These are phyloP conservation scores for Termitomyces sp. DNA, from an alignment of 768 basidiomycete genomes.

Conservation along the genomic window DNA sequence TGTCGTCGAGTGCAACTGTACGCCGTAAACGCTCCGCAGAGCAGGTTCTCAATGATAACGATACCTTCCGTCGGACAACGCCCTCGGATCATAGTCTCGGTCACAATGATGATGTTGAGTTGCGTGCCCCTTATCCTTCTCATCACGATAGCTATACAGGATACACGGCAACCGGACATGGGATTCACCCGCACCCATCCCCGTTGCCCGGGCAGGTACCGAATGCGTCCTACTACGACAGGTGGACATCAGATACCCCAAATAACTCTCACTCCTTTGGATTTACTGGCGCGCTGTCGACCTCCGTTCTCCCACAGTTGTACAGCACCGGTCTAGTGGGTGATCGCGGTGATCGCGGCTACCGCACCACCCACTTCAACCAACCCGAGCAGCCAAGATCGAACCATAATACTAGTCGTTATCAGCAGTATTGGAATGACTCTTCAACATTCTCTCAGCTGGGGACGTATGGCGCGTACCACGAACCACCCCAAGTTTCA, in stretches of 20 bases:
- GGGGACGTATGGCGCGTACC: conserved; percentile 31
- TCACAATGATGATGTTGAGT: conserved; percentile 14
- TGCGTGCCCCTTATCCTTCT: conserved; percentile 14
- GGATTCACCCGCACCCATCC: conserved; percentile 2
- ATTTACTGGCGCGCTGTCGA: conserved; percentile 50
- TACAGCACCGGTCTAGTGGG: conserved; percentile 71
- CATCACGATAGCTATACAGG: conserved; percentile 7
- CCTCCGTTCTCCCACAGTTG: conserved; percentile 67
- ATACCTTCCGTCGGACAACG: background rate
- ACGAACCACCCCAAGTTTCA: conserved; percentile 9
- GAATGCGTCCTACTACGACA: conserved; percentile 28
- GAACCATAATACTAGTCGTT: conserved; percentile 23
- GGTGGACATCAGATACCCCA: conserved; percentile 34
- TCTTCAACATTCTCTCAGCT: conserved; percentile 48
- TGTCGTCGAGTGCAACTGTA: conserved; percentile 21
- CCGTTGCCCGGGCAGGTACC: background rate
- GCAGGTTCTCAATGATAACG: conserved; percentile 34
- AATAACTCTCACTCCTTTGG: conserved; percentile 20
- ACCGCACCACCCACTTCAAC: background rate
- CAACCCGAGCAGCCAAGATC: conserved; percentile 14
- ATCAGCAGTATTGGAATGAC: conserved; percentile 54
- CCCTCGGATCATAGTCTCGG: background rate
- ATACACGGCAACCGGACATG: conserved; percentile 9
- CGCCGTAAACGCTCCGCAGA: conserved; percentile 60
- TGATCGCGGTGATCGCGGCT: conserved; percentile 42